phyloP scores from a whole-genome alignment of 208 protist genomes.

The Leishmania major region DNA sequence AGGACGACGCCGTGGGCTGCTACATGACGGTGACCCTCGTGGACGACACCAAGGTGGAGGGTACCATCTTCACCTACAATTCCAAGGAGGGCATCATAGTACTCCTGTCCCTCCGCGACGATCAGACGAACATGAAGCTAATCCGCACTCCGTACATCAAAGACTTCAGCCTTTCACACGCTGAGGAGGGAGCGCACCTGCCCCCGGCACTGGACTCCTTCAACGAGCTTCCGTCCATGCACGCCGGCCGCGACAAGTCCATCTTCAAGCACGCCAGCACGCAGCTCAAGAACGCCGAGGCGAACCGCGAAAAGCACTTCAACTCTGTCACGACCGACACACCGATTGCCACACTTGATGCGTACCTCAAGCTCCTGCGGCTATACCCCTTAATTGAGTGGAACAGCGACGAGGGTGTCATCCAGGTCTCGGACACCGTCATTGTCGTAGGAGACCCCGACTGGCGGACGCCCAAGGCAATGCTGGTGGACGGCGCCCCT shows the following conservation, averaged over 20 bases:
- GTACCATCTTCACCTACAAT: slow-evolving; percentile 87
- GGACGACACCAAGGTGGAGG: slow-evolving; percentile 63
- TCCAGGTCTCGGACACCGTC: slow-evolving; percentile 72
- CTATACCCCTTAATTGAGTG: slow-evolving; percentile 83
- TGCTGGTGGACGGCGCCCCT: slow-evolving; percentile 55
- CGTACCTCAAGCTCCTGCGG: slow-evolving; percentile 62
- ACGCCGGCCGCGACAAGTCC: slow-evolving; percentile 79
- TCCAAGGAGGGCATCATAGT: slow-evolving; percentile 73
- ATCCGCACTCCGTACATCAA: slow-evolving; percentile 83
- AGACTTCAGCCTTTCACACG: slow-evolving; percentile 42
- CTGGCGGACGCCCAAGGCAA: slow-evolving; percentile 64
- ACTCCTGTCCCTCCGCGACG: slow-evolving; percentile 50
- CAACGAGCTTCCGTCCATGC: slow-evolving; percentile 76
- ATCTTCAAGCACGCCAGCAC: slow-evolving; percentile 80
- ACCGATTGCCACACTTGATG: slow-evolving; percentile 72
- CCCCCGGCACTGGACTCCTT: slow-evolving; percentile 63
- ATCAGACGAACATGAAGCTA: slow-evolving; percentile 65
- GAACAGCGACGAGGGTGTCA: slow-evolving; percentile 73
- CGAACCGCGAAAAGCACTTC: slow-evolving; percentile 42
- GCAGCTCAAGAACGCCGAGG: slow-evolving; percentile 70
- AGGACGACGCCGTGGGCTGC: slow-evolving; percentile 73
- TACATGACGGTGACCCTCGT: slow-evolving; percentile 62
- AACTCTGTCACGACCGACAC: slow-evolving; percentile 49
- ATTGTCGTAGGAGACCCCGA: slow-evolving; percentile 73
- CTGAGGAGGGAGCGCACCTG: slow-evolving; percentile 49